Base-by-base conservation (phyloP, 2,329 filamentous ascomycete genomes). In the Catunica adiposa region DNA sequence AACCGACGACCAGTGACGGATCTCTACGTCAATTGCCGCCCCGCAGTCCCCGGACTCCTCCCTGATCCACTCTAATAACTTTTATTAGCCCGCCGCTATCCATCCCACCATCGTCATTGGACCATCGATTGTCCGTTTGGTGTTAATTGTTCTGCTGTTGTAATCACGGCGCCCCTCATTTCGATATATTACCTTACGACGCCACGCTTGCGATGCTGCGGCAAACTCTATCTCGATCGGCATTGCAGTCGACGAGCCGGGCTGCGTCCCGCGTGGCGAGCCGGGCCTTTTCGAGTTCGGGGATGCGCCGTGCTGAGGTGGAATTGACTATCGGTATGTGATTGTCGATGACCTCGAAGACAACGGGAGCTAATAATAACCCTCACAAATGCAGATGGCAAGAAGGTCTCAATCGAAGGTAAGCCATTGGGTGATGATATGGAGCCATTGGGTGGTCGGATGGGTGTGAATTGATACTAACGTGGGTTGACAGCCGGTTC, bases 341-440 rank as follows among this genome's bases (percentile, higher is more conserved):
- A 31, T 44, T 38, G 15, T n/a, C 25, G 20, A 14, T 23, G 44
- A n/a, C 44, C 22, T 26, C 29, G 11, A 5, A 34, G 29, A 25
- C 44, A 22, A 20, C 22, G 20, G 67, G 71, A 64, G 71, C 66
- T 54, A 55, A 48, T 44, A 23, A 46, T 14, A 40, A 50, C 40
- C 34, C 38, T 20, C 26, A 9, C 15, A 22, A 46, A 48, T 62
- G 47, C 67, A 89, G 90, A 98, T 80, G 92, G 90, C 68, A 95
- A 95, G 77, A 94, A 96, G 73, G 84, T 98, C 56, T 95, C 89
- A 61, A 89, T 98, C 69, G 89, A 96, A 86, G 88, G 89, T 94
- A 83, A 63, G 65, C 42, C 51, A 54, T 51, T 54, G 56, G 58
- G 38, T 58, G 53, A 55, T 47, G 50, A 57, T 64, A 56, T 59